These are phyloP conservation scores for Kluyveromyces sp. DNA, from an alignment of 1,139 yeast genomes.

Conservation along the genomic window DNA sequence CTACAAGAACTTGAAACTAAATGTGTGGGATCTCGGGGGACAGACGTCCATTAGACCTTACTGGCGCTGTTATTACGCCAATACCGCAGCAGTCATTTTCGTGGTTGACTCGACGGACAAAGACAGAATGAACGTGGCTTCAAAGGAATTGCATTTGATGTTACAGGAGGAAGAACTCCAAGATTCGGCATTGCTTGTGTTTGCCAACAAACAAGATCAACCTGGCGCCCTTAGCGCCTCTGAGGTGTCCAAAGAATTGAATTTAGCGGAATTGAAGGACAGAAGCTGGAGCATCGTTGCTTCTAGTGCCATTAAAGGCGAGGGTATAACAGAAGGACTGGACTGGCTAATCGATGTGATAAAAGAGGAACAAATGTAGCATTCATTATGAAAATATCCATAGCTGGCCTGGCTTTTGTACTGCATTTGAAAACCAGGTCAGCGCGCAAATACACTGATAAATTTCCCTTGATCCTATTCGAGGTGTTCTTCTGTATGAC, in stretches of 20 bases:
- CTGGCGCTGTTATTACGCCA: slow-evolving; percentile 96
- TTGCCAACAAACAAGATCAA: slow-evolving; percentile 97
- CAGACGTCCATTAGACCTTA: slow-evolving; percentile 95
- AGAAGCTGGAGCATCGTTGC: slow-evolving; percentile 98
- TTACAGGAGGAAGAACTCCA: slow-evolving; percentile 84
- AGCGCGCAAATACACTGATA: too few relatives aligned
- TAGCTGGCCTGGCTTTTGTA: too few relatives aligned
- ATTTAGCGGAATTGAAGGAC: slow-evolving; percentile 82
- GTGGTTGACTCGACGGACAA: slow-evolving; percentile 97
- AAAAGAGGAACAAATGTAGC: slow-evolving; percentile 74
- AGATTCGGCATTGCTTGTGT: slow-evolving; percentile 85
- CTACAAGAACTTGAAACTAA: slow-evolving; percentile 84
- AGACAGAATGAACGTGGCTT: slow-evolving; percentile 82
- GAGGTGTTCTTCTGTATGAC: neutral
- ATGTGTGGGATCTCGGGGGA: slow-evolving; percentile 91
- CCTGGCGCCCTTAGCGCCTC: slow-evolving; percentile 93
- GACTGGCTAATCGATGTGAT: slow-evolving; percentile 97
- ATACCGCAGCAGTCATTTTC: slow-evolving; percentile 92
- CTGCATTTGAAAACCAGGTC: too few relatives aligned
- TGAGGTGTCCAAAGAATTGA: slow-evolving; percentile 83
- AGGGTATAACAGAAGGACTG: slow-evolving; percentile 90
- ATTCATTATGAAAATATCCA: too few relatives aligned
- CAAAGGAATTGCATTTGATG: slow-evolving; percentile 87
- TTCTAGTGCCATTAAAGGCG: slow-evolving; percentile 92
- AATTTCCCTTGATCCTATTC: slow-evolving; percentile 2